Percentiles rank a stretch among this genome's conserved stretches.
These are phyloP conservation scores for Hygrophorus pudorinus DNA, from an alignment of 768 basidiomycete genomes.

Conservation along the genomic window DNA sequence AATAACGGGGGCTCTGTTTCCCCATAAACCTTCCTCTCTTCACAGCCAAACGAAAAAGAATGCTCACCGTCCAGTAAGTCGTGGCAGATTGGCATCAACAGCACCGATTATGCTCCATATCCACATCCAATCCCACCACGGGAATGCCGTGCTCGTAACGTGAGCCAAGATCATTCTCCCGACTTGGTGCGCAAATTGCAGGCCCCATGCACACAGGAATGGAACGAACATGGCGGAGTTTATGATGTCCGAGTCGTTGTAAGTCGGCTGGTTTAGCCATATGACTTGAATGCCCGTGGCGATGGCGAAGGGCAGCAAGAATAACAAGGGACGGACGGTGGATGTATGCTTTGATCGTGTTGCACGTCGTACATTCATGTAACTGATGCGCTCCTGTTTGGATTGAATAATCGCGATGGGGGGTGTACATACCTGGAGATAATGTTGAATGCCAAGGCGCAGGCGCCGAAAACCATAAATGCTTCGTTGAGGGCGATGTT, in stretches of 20 bases:
- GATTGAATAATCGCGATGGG: not conserved
- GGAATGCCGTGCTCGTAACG: conserved; percentile 76
- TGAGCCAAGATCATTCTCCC: conserved; percentile 91
- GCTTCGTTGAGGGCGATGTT: conserved; percentile 72
- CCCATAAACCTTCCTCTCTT: not conserved
- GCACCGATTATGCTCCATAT: conserved; percentile 70
- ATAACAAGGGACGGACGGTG: conserved; percentile 47
- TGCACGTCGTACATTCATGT: conserved; percentile 69
- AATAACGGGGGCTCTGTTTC: conserved; percentile 52
- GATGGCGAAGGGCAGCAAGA: conserved; percentile 71
- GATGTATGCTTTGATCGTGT: conserved; percentile 31
- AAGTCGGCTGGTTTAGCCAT: conserved; percentile 71
- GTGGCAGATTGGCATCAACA: conserved; percentile 71
- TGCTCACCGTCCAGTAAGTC: conserved; percentile 55
- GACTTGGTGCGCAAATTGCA: conserved; percentile 84
- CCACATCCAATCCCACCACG: conserved; percentile 83
- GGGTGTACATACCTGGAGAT: conserved; percentile 41
- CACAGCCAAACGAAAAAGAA: conserved; percentile 1
- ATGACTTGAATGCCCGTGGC: conserved; percentile 62
- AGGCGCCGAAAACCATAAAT: conserved; percentile 74
- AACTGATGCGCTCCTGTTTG: conserved; percentile 32
- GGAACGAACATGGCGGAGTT: conserved; percentile 74
- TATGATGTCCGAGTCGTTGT: conserved; percentile 56
- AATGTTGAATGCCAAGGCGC: conserved; percentile 76
- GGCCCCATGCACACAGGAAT: conserved; percentile 89